phyloP scores from a whole-genome alignment of 352 stramenopile species.

The Phytophthora pistaciae region DNA sequence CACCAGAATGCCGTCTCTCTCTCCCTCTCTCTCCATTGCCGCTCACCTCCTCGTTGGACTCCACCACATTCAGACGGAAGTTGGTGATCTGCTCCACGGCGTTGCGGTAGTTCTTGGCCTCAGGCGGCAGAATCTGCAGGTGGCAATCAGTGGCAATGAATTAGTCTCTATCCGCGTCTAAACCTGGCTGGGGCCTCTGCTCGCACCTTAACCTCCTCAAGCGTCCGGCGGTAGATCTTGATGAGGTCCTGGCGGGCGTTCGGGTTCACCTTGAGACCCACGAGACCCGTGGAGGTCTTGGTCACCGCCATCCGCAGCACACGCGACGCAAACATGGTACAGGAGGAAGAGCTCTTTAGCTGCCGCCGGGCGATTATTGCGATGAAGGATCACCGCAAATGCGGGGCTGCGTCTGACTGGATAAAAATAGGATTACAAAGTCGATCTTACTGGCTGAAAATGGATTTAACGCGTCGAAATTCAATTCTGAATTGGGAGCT shows the following conservation, averaged over 20 bases:
- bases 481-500: slow-evolving; percentile 27
- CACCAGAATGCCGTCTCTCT: slow-evolving; percentile 15
- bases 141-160: slow-evolving; percentile 6
- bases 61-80: slow-evolving; percentile 81
- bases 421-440: slow-evolving; percentile 4
- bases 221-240: slow-evolving; percentile 84
- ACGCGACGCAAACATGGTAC: slow-evolving; percentile 83
- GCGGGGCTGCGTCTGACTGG: slow-evolving; percentile 17
- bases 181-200: not conserved
- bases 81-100: slow-evolving; percentile 90
- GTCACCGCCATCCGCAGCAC: slow-evolving; percentile 87
- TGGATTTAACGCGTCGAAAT: not conserved
- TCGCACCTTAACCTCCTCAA: slow-evolving; percentile 81
- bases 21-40: not conserved
- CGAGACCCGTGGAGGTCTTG: slow-evolving; percentile 90
- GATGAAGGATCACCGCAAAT: slow-evolving; percentile 44
- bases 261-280: slow-evolving; percentile 86
- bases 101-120: slow-evolving; percentile 78
- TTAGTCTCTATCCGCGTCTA: not conserved
- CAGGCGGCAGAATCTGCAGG: slow-evolving; percentile 64
- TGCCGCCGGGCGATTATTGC: slow-evolving; percentile 24
- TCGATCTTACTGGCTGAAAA: slow-evolving; percentile 28
- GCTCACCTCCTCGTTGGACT: slow-evolving; percentile 77
- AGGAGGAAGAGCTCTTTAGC: slow-evolving; percentile 1
- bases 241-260: slow-evolving; percentile 88